A percentile compares a stretch with the other conserved stretches of the same genome.
Conservation (phyloP, 306 rosid genomes). For the Quercus mongolica region DNA sequence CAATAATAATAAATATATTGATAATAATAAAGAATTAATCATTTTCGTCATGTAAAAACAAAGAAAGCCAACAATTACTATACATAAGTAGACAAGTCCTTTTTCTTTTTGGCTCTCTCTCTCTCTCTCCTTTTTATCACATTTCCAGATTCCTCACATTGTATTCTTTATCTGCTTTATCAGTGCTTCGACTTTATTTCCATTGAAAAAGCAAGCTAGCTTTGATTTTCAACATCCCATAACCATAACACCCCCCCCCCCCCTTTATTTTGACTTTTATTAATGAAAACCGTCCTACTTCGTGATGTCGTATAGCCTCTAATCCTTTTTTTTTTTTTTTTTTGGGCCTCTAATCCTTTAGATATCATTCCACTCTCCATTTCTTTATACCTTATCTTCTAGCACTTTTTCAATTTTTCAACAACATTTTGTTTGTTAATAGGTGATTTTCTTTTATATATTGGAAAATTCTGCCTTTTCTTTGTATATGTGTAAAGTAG, state of each 20-base stretch:
- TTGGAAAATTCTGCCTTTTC: neutral
- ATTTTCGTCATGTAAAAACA: too few relatives aligned
- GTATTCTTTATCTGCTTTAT: neutral
- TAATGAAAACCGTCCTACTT: neutral
- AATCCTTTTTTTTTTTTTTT: neutral
- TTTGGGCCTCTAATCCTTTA: neutral
- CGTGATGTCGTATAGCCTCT: neutral
- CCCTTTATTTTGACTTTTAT: neutral
- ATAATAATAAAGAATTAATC: too few relatives aligned
- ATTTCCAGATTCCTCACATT: neutral
- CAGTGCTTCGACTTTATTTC: constrained; percentile 11
- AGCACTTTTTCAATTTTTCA: neutral
- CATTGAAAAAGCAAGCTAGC: constrained; percentile 8
- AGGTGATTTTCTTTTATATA: neutral
- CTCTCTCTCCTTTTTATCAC: neutral
- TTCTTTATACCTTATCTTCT: too few relatives aligned
- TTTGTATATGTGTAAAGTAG: neutral
- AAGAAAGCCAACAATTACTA: too few relatives aligned
- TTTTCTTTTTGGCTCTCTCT: neutral
- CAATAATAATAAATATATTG: too few relatives aligned
- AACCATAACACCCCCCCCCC: too few relatives aligned
- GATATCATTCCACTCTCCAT: neutral
- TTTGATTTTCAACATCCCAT: neutral
- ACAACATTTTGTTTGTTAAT: neutral
- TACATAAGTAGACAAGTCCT: neutral